phyloP scores from a whole-genome alignment of 2,329 filamentous ascomycete genomes.

The Byssoonygena ceratinophila region DNA sequence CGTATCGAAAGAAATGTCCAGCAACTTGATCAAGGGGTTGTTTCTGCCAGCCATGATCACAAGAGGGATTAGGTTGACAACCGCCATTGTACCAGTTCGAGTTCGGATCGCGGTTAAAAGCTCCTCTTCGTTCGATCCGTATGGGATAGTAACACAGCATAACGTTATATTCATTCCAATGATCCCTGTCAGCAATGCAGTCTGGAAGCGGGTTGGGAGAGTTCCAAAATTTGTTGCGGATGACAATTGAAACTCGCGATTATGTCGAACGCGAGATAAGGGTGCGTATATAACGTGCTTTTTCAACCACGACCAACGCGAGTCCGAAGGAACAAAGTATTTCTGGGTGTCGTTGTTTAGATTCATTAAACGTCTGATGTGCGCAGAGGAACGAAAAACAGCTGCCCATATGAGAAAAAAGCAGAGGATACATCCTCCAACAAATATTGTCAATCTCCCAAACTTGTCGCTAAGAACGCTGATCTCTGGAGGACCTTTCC shows the following conservation, averaged over 20 bases:
- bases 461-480: slow-evolving; percentile 43
- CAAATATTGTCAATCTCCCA: slow-evolving; percentile 50
- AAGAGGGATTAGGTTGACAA: slow-evolving; percentile 32
- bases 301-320: slow-evolving; percentile 56
- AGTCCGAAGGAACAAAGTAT: slow-evolving; percentile 57
- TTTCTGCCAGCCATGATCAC: slow-evolving; percentile 31
- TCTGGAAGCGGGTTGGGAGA: slow-evolving; percentile 39
- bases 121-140: slow-evolving; percentile 26
- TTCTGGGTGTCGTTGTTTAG: slow-evolving; percentile 68
- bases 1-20: slow-evolving; percentile 29
- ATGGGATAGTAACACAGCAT: slow-evolving; percentile 42
- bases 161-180: slow-evolving; percentile 38
- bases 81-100: slow-evolving; percentile 31
- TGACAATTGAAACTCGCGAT: slow-evolving; percentile 37
- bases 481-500: not conserved
- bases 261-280: slow-evolving; percentile 36
- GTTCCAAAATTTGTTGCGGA: slow-evolving; percentile 37
- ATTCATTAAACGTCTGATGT: slow-evolving; percentile 63
- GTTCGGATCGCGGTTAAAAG: slow-evolving; percentile 35
- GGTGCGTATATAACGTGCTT: slow-evolving; percentile 49
- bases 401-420: slow-evolving; percentile 59
- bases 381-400: slow-evolving; percentile 49
- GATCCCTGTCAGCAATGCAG: slow-evolving; percentile 33
- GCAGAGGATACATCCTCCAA: slow-evolving; percentile 53
- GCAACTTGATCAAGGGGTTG: slow-evolving; percentile 30